Evolutionary conservation across 345 rosid genomes (phyloP), one percentile per base, ranked within the genome.

Genomic region (Bruguiera gymnorhiza): DNA sequence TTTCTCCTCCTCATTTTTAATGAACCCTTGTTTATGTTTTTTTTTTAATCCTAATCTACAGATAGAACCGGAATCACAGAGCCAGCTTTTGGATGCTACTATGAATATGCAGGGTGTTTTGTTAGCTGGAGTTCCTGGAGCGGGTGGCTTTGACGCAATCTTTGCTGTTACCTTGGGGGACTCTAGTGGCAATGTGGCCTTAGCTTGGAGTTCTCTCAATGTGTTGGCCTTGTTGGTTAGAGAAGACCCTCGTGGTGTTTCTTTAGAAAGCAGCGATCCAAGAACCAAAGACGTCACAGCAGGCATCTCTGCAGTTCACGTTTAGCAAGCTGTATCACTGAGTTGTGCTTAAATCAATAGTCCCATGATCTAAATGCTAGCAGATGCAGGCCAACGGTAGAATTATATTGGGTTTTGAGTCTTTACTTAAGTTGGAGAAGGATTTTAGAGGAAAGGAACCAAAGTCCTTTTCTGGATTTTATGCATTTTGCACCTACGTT

Each of bases 141-240:
- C 97, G 34, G 99, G 99, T 63, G 99, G 98, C 21, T 95, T 90
- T 68, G 97, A 95, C 81, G 99, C 99, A 3, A 75, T 95, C 61
- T 92, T 92, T 69, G 88, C 97, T 5, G 70, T 95, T 39, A 82
- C 89, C 8, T 75, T 95, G 31, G 97, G 94, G 32, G 88, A 43
- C 50, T 43, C 50, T 43, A 15, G 50, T 74, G 69, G 73, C 80
- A 73, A 78, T 6, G 77, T 95, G 66, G 62, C 85, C 65, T 82
- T 77, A 72, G 78, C 85, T 55, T 92, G 99, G 98, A 90, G 89
- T 74, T 83, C 86, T 2, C 83, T 55, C 65, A 84, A 86, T 66
- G 91, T 95, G 48, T 82, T 95, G 56, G 94, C 91, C 75, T 79
- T 95, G 83, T 75, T 95, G 76, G 99, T 92, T 59, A 76, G 86